Conservation (phyloP, 2,329 filamentous ascomycete species). For the Hansfordia pulvinata region DNA sequence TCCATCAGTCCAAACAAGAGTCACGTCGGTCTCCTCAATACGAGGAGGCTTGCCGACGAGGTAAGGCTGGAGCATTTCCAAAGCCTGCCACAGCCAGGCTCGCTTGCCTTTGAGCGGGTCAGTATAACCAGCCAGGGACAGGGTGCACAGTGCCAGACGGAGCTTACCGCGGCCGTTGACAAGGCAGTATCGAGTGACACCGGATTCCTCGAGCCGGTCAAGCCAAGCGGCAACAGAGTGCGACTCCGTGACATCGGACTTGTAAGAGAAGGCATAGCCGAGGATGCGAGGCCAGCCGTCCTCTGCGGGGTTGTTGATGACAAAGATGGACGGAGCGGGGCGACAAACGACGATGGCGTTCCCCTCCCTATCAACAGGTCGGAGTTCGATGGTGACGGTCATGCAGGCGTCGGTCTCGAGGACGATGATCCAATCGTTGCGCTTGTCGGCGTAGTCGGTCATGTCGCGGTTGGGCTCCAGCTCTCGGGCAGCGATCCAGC, state of each 20-base stretch:
- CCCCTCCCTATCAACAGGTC: not conserved
- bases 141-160: too few relatives aligned
- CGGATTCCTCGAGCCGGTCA: constrained; percentile 2
- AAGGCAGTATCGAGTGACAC: constrained; percentile 3
- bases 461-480: not conserved
- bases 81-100: constrained; percentile 2
- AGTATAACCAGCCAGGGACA: not conserved
- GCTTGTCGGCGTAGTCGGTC: constrained; percentile 1
- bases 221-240: constrained; percentile 2
- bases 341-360: constrained; percentile 2
- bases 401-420: constrained; percentile 1
- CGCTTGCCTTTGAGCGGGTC: constrained; percentile 1
- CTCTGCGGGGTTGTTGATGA: too few relatives aligned
- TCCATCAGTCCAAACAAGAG: constrained; percentile 2
- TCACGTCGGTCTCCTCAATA: constrained; percentile 1
- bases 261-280: constrained; percentile 3
- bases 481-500: constrained; percentile 4
- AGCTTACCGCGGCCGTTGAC: constrained; percentile 2
- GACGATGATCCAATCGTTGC: constrained; percentile 4
- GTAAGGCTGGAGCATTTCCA: constrained; percentile 1
- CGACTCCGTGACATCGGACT: not conserved
- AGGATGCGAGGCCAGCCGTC: too few relatives aligned
- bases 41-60: not conserved
- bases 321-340: not conserved
- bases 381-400: constrained; percentile 1